Percentiles rank a stretch among this genome's conserved stretches.
Conservation (phyloP, 2,329 filamentous ascomycete genomes). For the Domatiomyces globalis region DNA sequence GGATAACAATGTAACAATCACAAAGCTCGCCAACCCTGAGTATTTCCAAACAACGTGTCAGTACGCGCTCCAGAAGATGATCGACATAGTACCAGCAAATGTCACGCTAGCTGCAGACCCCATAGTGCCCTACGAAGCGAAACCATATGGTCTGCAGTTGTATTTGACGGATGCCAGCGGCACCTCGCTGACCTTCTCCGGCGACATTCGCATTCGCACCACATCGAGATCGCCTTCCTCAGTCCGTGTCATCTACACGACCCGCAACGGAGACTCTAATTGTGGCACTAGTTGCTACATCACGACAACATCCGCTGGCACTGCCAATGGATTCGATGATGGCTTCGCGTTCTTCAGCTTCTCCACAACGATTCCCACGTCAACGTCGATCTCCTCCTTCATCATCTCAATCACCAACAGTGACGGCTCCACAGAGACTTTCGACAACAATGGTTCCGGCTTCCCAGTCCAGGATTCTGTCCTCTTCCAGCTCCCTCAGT, state of each 20-base stretch:
- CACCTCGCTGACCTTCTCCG: slow-evolving; percentile 36
- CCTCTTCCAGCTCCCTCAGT: slow-evolving; percentile 7
- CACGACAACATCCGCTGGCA: slow-evolving; percentile 31
- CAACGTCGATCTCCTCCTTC: slow-evolving; percentile 12
- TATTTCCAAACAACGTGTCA: slow-evolving; percentile 7
- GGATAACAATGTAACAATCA: slow-evolving; percentile 23
- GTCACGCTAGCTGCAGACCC: slow-evolving; percentile 10
- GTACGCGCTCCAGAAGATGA: slow-evolving; percentile 10
- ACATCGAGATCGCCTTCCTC: slow-evolving; percentile 33
- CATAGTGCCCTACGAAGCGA: slow-evolving; percentile 9
- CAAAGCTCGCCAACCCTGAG: slow-evolving; percentile 14
- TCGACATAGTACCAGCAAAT: slow-evolving; percentile 12
- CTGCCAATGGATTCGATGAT: slow-evolving; percentile 45
- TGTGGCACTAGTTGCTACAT: slow-evolving; percentile 24
- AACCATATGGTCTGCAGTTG: slow-evolving; percentile 10
- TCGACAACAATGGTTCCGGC: slow-evolving; percentile 13
- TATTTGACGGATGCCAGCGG: slow-evolving; percentile 34
- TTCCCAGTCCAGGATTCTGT: slow-evolving; percentile 11
- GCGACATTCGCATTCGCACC: slow-evolving; percentile 44
- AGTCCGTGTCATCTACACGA: slow-evolving; percentile 42
- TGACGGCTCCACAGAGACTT: slow-evolving; percentile 9
- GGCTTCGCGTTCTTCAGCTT: slow-evolving; percentile 35
- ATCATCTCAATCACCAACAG: slow-evolving; percentile 9
- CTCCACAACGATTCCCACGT: slow-evolving; percentile 9
- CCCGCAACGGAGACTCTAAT: slow-evolving; percentile 37